These are phyloP conservation scores for Bimuria novae-zelandiae DNA, from an alignment of 2,329 filamentous ascomycete genomes.

Conservation along the genomic window DNA sequence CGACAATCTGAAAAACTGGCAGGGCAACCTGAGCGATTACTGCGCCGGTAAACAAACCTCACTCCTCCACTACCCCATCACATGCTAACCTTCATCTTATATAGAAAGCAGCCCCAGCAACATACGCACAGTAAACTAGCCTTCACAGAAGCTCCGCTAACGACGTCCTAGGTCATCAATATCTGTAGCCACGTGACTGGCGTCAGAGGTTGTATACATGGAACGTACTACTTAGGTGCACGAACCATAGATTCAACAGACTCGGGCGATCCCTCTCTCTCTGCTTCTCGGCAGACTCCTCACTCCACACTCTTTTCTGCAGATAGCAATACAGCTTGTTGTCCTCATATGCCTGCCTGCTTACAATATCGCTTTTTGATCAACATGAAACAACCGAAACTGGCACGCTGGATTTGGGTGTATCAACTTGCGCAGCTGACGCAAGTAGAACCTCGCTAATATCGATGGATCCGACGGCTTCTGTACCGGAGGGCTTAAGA, in stretches of 20 bases:
- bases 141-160: neutral
- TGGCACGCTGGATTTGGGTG: neutral
- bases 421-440: neutral
- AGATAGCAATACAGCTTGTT: too few relatives aligned
- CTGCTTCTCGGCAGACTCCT: too few relatives aligned
- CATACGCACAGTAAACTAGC: neutral
- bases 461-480: neutral
- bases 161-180: neutral
- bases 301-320: too few relatives aligned
- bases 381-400: neutral
- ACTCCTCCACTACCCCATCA: neutral
- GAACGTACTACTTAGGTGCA: too few relatives aligned
- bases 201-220: too few relatives aligned
- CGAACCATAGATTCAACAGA: too few relatives aligned
- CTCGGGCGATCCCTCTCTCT: too few relatives aligned
- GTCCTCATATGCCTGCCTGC: too few relatives aligned
- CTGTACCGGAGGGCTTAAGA: neutral
- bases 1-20: neutral
- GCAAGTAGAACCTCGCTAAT: neutral
- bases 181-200: too few relatives aligned
- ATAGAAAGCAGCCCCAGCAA: neutral
- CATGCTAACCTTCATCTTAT: neutral
- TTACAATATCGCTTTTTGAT: too few relatives aligned
- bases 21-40: neutral
- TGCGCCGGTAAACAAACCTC: neutral